Evolutionary conservation across 176 grass and related monocot genomes (phyloP).

Genomic region (Thalia dealbata): DNA sequence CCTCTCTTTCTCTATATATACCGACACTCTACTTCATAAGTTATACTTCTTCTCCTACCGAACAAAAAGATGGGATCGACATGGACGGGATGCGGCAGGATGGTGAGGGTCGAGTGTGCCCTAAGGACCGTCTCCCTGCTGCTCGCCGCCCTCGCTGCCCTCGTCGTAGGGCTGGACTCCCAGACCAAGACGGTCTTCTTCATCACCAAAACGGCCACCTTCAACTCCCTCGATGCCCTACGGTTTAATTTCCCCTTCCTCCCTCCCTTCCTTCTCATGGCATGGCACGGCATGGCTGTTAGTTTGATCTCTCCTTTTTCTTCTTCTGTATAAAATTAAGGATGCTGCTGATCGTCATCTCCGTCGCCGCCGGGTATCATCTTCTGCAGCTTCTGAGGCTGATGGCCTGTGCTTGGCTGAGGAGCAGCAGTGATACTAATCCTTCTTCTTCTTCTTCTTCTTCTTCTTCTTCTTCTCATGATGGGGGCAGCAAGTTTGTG

Average conservation of each 20-base stretch:
- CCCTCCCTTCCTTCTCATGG: not conserved
- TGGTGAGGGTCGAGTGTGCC: conserved; percentile 36
- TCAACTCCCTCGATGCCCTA: conserved; percentile 59
- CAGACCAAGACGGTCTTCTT: conserved; percentile 66
- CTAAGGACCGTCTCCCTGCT: conserved; percentile 37
- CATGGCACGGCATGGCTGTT: too few species aligned
- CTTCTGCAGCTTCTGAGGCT: conserved; percentile 67
- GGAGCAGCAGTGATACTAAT: not conserved
- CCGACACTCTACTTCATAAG: too few species aligned
- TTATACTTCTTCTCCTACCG: too few species aligned
- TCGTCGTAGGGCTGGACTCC: conserved; percentile 51
- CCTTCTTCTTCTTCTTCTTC: too few species aligned
- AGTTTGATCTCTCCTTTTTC: too few species aligned
- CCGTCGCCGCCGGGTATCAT: conserved; percentile 52
- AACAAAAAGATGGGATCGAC: too few species aligned
- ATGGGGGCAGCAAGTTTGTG: conserved; percentile 16
- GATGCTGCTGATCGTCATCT: conserved; percentile 31
- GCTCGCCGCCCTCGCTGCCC: conserved; percentile 41
- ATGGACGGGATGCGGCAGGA: not conserved
- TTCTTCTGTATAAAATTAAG: conserved; percentile 5
- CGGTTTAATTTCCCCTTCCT: conserved; percentile 22
- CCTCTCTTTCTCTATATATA: too few species aligned
- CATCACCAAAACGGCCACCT: conserved; percentile 44
- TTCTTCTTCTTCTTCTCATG: conserved; percentile 20
- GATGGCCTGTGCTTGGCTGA: conserved; percentile 32